Evolutionary conservation across 305 asterid genomes (phyloP).

Genomic region (Galium porrigens): DNA sequence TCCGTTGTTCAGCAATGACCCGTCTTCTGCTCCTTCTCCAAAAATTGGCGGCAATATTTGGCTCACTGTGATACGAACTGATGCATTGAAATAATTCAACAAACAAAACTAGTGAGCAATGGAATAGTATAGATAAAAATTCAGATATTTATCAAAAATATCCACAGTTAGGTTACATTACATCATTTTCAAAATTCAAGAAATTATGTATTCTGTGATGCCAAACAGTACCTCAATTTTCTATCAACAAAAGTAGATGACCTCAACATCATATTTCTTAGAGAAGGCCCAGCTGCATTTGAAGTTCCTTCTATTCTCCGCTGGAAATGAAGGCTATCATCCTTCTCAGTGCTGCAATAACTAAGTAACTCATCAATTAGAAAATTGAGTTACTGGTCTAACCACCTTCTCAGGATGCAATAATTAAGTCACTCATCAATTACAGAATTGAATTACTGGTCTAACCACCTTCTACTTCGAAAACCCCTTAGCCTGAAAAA

Average conservation of each 20-base stretch:
- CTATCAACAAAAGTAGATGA: conserved; percentile 57
- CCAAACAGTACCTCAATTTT: conserved; percentile 47
- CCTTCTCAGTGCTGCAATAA: conserved; percentile 65
- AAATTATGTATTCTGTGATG: conserved; percentile 11
- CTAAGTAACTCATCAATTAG: conserved; percentile 7
- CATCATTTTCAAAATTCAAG: neutral
- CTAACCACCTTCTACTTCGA: neutral
- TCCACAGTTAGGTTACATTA: neutral
- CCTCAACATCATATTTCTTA: conserved; percentile 69
- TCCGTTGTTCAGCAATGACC: conserved; percentile 71
- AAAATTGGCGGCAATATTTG: conserved; percentile 67
- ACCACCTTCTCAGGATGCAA: conserved; percentile 10
- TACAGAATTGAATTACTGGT: conserved; percentile 10
- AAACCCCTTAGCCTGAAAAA: neutral
- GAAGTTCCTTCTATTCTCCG: conserved; percentile 60
- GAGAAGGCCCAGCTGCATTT: conserved; percentile 63
- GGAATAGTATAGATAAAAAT: conserved; percentile 2
- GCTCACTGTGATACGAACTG: conserved; percentile 83
- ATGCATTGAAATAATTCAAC: conserved; percentile 21
- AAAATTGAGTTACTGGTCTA: conserved; percentile 12
- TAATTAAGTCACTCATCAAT: conserved; percentile 9
- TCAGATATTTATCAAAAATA: neutral
- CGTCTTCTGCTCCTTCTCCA: conserved; percentile 95
- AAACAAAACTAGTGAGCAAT: neutral
- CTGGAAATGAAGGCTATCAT: conserved; percentile 58